Evolutionary conservation across 2,329 filamentous ascomycete species (phyloP), one percentile per base, ranked within the genome.

Genomic region (Neopestalotiopsis sp.): DNA sequence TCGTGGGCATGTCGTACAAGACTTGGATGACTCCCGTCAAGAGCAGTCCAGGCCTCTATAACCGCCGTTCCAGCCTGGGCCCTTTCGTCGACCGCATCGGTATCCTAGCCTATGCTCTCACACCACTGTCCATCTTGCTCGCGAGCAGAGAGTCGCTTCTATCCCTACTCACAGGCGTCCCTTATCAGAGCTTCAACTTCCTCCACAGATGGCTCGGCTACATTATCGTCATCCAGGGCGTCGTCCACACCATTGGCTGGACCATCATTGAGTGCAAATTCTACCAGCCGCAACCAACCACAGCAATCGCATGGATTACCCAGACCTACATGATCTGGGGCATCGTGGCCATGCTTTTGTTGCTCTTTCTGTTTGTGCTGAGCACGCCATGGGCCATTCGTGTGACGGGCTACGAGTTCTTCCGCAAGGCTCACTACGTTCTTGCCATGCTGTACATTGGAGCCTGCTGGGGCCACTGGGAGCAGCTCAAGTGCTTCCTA

Each of bases 181-280:
- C 92, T 0, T 93, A 94, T 74, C 92, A 94, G 73, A 89, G 87
- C 74, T 94, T 94, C 84, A 91, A 92, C 79, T 94, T 94, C 75
- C 81, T 94, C 24, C 92, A 94, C 77, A 89, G 91, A 40, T 94
- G 92, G 92, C 81, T 91, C 0, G 92, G 92, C 6, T 91, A 91
- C 70, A 85, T 94, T 74, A 93, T 95, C 71, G 87, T 93, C 67
- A 76, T 88, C 0, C 92, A 94, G 76, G 87, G 88, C 2, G 80
- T 85, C 10, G 78, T 94, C 1, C 92, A 95, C 76, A 94, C 92
- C 1, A 85, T 94, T 32, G 87, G 84, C 67, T 94, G 92, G 92
- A 88, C 85, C 32, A 76, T 94, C 58, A 81, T 94, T 59, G 90
- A 94, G 79, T 84, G 84, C 1, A 81, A 82, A 30, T 82, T 94